These are phyloP conservation scores for Gossypium raimondii DNA, from an alignment of 345 rosid species.

Conservation along the genomic window DNA sequence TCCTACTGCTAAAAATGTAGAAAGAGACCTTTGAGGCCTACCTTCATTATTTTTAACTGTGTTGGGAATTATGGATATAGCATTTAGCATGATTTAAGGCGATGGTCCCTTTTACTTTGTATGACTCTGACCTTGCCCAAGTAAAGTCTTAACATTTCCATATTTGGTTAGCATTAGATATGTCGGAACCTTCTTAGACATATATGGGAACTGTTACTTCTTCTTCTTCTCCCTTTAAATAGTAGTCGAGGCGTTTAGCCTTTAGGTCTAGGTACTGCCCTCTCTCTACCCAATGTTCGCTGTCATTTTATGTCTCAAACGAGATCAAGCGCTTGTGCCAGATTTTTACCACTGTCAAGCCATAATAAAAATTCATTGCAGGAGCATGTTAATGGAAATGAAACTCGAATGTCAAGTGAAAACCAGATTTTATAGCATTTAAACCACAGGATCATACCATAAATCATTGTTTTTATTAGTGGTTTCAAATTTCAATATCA, in stretches of 20 bases:
- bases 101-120: conserved; percentile 7
- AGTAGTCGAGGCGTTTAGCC: background rate
- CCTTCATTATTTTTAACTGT: background rate
- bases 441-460: too few species aligned
- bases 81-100: conserved; percentile 25
- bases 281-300: background rate
- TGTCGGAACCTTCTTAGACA: conserved; percentile 9
- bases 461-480: too few species aligned
- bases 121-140: conserved; percentile 2
- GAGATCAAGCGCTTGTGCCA: background rate
- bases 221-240: background rate
- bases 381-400: background rate
- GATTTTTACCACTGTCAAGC: background rate
- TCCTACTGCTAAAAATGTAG: conserved; percentile 14
- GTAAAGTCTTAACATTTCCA: conserved; percentile 14
- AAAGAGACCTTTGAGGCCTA: conserved; percentile 9
- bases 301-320: conserved; percentile 4
- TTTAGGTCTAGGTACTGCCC: background rate
- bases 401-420: background rate
- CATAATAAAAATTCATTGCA: background rate
- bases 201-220: conserved; percentile 1
- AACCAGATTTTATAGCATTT: background rate
- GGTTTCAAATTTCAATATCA: too few species aligned
- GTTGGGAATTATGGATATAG: conserved; percentile 2
- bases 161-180: conserved; percentile 15